A percentile compares a stretch with the other conserved stretches of the same genome.
Evolutionary conservation across 2,329 filamentous ascomycete species (phyloP).

Genomic region (Botrytis porri): DNA sequence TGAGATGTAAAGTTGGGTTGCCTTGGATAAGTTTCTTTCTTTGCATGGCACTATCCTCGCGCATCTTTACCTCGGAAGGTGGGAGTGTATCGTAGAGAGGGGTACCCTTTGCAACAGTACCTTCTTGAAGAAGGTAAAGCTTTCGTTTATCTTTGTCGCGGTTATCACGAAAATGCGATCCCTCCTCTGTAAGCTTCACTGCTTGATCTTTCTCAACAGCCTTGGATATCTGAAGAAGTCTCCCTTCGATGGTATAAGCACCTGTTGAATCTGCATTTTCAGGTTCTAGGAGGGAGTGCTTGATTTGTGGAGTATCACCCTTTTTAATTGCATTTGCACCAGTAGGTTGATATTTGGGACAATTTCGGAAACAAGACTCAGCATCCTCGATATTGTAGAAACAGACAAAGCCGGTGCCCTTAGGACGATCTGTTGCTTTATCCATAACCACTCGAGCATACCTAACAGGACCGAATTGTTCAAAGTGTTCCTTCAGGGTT

Average conservation of each 20-base stretch:
- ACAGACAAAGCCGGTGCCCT: conserved; percentile 92
- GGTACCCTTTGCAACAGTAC: conserved; percentile 74
- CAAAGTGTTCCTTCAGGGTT: conserved; percentile 78
- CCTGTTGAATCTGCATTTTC: conserved; percentile 78
- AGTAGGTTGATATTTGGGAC: conserved; percentile 58
- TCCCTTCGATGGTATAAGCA: conserved; percentile 85
- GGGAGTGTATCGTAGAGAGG: conserved; percentile 74
- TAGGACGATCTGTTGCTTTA: conserved; percentile 76
- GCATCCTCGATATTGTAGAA: conserved; percentile 78
- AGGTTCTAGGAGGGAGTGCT: conserved; percentile 84
- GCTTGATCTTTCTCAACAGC: conserved; percentile 86
- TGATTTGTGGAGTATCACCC: conserved; percentile 46
- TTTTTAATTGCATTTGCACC: conserved; percentile 38
- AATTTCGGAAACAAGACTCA: conserved; percentile 69
- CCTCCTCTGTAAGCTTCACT: conserved; percentile 67
- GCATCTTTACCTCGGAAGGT: conserved; percentile 78
- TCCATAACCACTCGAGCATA: conserved; percentile 94
- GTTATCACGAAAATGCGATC: conserved; percentile 58
- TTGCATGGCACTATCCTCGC: conserved; percentile 82
- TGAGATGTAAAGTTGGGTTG: conserved; percentile 86
- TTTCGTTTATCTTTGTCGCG: conserved; percentile 83
- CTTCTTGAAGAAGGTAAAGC: conserved; percentile 84
- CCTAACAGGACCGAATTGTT: conserved; percentile 79
- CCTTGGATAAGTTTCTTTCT: conserved; percentile 85
- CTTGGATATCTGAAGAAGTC: conserved; percentile 77